These are phyloP conservation scores for Dactylis glomerata DNA, from an alignment of 176 grass and related monocot species.

Conservation along the genomic window DNA sequence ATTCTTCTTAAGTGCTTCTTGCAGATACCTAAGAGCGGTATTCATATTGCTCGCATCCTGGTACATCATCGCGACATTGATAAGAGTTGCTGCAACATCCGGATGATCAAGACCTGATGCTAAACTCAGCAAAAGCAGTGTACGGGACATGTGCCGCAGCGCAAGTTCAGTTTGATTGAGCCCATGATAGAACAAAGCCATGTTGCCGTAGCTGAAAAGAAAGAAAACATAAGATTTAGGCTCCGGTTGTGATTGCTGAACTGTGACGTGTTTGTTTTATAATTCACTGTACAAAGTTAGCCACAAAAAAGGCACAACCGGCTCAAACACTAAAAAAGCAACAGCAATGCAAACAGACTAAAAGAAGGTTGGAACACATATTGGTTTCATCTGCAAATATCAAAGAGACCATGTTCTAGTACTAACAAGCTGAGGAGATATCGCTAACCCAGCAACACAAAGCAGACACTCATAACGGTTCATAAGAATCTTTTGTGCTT, in stretches of 20 bases:
- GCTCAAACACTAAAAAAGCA: neutral
- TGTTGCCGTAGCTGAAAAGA: conserved; percentile 94
- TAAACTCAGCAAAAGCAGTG: conserved; percentile 75
- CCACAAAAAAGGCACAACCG: neutral
- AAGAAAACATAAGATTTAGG: conserved; percentile 13
- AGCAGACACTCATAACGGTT: neutral
- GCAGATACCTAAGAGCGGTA: conserved; percentile 82
- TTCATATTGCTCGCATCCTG: conserved; percentile 91
- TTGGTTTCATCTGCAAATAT: neutral
- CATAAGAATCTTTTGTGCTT: neutral
- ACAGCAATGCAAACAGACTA: neutral
- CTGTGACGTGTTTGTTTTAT: neutral
- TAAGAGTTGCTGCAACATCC: conserved; percentile 84
- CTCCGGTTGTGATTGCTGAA: neutral
- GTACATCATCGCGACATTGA: conserved; percentile 99
- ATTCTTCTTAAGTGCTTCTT: conserved; percentile 91
- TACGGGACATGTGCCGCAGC: conserved; percentile 82
- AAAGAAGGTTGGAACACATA: neutral
- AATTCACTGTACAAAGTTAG: neutral
- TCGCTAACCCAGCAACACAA: neutral
- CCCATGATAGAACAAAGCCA: conserved; percentile 97
- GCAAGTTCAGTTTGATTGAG: conserved; percentile 93
- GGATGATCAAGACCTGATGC: conserved; percentile 87
- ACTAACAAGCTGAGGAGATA: neutral
- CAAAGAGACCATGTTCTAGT: neutral